These are phyloP conservation scores for Friedmanniomyces simplex DNA, from an alignment of 495 filamentous ascomycete genomes.

Conservation along the genomic window DNA sequence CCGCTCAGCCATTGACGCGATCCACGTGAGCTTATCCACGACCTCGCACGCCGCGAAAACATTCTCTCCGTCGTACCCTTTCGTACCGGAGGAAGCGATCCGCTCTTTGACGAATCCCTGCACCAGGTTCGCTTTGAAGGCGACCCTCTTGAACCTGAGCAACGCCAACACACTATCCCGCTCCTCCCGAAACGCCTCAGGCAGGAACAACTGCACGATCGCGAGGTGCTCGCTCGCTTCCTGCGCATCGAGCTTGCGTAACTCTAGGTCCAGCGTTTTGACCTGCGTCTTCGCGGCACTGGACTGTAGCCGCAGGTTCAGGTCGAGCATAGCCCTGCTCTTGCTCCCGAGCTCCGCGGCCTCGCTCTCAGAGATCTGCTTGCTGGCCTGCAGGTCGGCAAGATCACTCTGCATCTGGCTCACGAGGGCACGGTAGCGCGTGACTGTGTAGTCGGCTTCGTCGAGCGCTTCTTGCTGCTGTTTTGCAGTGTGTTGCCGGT, in stretches of 20 bases:
- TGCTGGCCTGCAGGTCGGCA: constrained; percentile 81
- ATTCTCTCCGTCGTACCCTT: constrained; percentile 53
- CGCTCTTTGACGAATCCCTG: constrained; percentile 70
- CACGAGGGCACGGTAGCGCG: constrained; percentile 79
- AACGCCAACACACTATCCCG: constrained; percentile 74
- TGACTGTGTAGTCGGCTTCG: constrained; percentile 81
- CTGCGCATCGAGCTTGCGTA: constrained; percentile 76
- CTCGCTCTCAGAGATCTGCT: constrained; percentile 85
- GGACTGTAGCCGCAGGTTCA: constrained; percentile 85
- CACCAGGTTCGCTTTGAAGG: constrained; percentile 76
- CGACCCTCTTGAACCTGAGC: constrained; percentile 75
- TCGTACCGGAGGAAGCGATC: constrained; percentile 43
- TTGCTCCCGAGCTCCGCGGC: constrained; percentile 74
- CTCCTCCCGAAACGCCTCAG: constrained; percentile 71
- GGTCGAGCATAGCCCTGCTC: constrained; percentile 87
- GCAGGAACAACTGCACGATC: constrained; percentile 81
- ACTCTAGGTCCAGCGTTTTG: constrained; percentile 85
- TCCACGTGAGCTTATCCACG: constrained; percentile 76
- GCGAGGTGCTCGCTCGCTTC: constrained; percentile 80
- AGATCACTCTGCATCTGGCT: constrained; percentile 75
- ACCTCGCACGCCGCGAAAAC: constrained; percentile 67
- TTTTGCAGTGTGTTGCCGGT: constrained; percentile 55
- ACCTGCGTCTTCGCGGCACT: constrained; percentile 83
- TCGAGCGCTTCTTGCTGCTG: constrained; percentile 66
- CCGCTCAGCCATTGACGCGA: constrained; percentile 68